These are phyloP conservation scores for Davidsoniella australis DNA, from an alignment of 2,329 filamentous ascomycete species.

Conservation along the genomic window DNA sequence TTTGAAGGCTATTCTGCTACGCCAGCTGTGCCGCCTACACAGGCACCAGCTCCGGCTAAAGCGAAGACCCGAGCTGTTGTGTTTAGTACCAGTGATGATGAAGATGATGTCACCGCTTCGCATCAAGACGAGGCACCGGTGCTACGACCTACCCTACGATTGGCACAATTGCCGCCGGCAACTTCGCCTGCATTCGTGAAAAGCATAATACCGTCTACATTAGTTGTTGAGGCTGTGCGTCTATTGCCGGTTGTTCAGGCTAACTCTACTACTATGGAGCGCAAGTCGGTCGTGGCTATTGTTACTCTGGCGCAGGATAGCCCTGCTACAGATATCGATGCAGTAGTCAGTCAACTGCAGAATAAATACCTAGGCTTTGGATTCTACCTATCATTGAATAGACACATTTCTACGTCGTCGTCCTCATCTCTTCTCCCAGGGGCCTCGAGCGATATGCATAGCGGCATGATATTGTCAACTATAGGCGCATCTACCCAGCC, in stretches of 20 bases:
- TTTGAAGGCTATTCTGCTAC: conserved; percentile 28
- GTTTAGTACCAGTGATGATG: conserved; percentile 52
- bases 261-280: conserved; percentile 35
- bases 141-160: conserved; percentile 43
- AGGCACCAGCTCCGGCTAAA: background rate
- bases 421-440: conserved; percentile 17
- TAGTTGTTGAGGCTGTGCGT: conserved; percentile 57
- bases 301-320: conserved; percentile 69
- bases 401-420: conserved; percentile 48
- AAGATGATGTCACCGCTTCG: conserved; percentile 24
- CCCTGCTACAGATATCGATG: conserved; percentile 67
- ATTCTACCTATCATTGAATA: conserved; percentile 62
- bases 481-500: conserved; percentile 34
- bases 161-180: conserved; percentile 42
- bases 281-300: conserved; percentile 60
- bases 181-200: conserved; percentile 43
- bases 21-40: conserved; percentile 21
- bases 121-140: conserved; percentile 37
- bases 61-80: conserved; percentile 21
- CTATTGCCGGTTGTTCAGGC: conserved; percentile 41
- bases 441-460: conserved; percentile 21
- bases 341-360: conserved; percentile 58
- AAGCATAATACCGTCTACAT: conserved; percentile 37
- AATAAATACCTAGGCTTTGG: conserved; percentile 76
- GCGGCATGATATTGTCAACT: conserved; percentile 12